A percentile compares a stretch with the other conserved stretches of the same genome.
These are phyloP conservation scores for Gentiana straminea DNA, from an alignment of 257 asterid species.

Conservation along the genomic window DNA sequence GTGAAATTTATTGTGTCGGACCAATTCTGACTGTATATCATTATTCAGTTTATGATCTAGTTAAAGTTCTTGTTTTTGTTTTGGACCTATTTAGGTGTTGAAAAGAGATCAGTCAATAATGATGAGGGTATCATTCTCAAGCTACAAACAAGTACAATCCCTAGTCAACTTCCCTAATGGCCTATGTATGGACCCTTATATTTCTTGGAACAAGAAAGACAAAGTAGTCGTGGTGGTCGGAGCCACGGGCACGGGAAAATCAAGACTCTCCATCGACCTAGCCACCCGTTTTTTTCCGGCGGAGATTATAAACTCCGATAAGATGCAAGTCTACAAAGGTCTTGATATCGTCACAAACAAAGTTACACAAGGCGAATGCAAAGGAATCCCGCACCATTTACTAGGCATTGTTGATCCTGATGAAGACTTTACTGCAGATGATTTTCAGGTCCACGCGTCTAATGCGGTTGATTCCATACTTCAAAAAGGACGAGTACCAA, in stretches of 20 bases:
- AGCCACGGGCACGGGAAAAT: constrained; percentile 79
- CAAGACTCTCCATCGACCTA: constrained; percentile 67
- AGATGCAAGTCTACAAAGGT: constrained; percentile 67
- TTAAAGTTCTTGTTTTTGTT: not conserved
- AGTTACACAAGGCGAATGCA: constrained; percentile 47
- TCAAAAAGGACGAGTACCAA: constrained; percentile 38
- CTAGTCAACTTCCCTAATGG: constrained; percentile 45
- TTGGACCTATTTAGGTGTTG: not conserved
- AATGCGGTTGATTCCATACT: constrained; percentile 30
- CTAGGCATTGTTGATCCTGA: constrained; percentile 41
- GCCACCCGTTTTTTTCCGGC: constrained; percentile 60
- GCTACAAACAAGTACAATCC: constrained; percentile 43
- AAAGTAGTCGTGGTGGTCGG: constrained; percentile 72
- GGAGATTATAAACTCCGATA: constrained; percentile 66
- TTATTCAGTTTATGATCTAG: not conserved
- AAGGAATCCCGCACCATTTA: constrained; percentile 62
- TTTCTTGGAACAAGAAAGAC: constrained; percentile 44
- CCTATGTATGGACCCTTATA: constrained; percentile 39
- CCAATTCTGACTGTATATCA: not conserved
- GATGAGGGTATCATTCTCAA: constrained; percentile 22
- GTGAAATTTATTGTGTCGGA: too few species aligned
- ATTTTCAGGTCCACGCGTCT: constrained; percentile 49
- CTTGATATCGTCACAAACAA: constrained; percentile 50
- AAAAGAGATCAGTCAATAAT: not conserved
- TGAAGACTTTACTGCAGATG: constrained; percentile 39